These are phyloP conservation scores for Ampelocalamus luodianensis DNA, from an alignment of 176 grass and related monocot genomes.

Conservation along the genomic window DNA sequence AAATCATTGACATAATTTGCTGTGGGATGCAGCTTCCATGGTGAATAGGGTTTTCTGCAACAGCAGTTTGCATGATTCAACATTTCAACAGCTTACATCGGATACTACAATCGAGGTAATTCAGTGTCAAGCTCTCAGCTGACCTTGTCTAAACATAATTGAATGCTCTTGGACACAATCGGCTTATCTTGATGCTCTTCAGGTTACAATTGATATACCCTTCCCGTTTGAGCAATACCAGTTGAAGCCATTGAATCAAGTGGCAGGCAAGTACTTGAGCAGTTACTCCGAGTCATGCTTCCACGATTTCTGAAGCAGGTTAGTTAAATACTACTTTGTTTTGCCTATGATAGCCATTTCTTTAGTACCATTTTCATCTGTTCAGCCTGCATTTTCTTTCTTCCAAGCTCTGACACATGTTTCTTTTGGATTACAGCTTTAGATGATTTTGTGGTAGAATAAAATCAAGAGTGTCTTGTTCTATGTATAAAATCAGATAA, in stretches of 20 bases:
- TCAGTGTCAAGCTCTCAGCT: neutral
- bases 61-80: conserved; percentile 44
- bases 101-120: conserved; percentile 90
- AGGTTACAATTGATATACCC: conserved; percentile 93
- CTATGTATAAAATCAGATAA: neutral
- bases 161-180: neutral
- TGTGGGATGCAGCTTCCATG: conserved; percentile 99
- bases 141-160: neutral
- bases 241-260: conserved; percentile 87
- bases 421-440: conserved; percentile 9
- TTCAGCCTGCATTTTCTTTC: neutral
- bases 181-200: conserved; percentile 37
- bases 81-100: conserved; percentile 67
- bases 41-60: conserved; percentile 91
- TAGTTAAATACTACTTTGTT: conserved; percentile 18
- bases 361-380: neutral
- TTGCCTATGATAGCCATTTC: neutral
- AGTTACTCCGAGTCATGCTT: conserved; percentile 80
- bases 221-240: conserved; percentile 82
- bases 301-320: conserved; percentile 93
- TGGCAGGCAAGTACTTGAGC: conserved; percentile 85
- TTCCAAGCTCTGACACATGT: neutral
- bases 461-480: neutral
- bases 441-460: conserved; percentile 9
- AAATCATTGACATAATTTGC: conserved; percentile 93